Evolutionary conservation across 208 protist genomes (phyloP), one percentile per base, ranked within the genome.

Genomic region (Leishmania arabica): DNA sequence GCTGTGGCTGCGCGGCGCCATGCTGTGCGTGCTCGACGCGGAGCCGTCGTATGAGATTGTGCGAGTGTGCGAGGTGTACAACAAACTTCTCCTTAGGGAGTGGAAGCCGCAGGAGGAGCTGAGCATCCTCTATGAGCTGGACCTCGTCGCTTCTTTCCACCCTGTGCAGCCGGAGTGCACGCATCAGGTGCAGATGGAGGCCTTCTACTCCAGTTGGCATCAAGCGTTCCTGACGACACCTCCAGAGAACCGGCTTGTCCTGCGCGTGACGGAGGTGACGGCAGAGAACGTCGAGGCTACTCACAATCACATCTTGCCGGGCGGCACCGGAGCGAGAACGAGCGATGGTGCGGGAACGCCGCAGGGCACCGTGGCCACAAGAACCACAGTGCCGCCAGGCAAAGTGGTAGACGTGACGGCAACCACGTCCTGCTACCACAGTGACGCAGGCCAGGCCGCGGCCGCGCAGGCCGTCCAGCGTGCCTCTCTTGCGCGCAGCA

Each of bases 121-220:
- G 19, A 82, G 88, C 75, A 69, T 96, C 0, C 83, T 95, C 42
- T 96, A 93, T 80, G 93, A 95, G 77, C 84, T 96, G 15, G 85
- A 88, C 15, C 89, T 91, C 40, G 86, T 77, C 37, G 62, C 86
- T 6, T 85, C 68, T 45, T 83, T 82, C 51, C 87, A 66, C 80
- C 77, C 84, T 7, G 77, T 69, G 17, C 72, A 84, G 64, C 72
- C 80, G 19, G 79, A 83, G 81, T 84, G 80, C 56, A 82, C 87
- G 19, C 93, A 97, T 72, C 78, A 79, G 51, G 92, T 97, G 78
- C 90, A 93, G 75, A 78, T 94, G 40, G 79, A 94, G 40, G 80
- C 92, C 19, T 87, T 97, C 75, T 97, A 97, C 85, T 97, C 93
- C 4, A 83, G 86, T 74, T 97, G 93, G 92, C 76, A 81, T n/a